Base-by-base conservation (phyloP, 2,329 filamentous ascomycete species). In the Alternaria panax region DNA sequence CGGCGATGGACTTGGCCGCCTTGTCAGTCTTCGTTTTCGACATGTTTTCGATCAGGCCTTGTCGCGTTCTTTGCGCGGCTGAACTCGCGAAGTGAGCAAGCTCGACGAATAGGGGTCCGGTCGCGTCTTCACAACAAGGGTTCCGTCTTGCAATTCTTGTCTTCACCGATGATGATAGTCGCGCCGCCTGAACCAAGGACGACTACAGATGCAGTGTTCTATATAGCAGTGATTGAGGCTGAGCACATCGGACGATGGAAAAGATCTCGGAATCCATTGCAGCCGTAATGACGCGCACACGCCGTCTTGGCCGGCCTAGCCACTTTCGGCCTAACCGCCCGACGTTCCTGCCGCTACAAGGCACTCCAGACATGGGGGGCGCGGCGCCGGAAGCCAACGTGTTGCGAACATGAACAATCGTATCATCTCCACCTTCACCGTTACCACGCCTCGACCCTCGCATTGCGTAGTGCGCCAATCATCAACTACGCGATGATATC, bases 401-500 rank as follows among this genome's bases (percentile, higher is more conserved):
- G 65, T 71, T 63, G 68, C 57, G 56, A 59, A 59, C 43, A 41
- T 22, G 30, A 18, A 43, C 41, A 45, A 54, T 56, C 59, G 41
- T 54, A 53, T 45, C 55, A 54, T 46, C 43, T 46, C 51, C 34
- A 54, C 43, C 51, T 51, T 51, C 51, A 51, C 40, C 51, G 43
- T 56, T 38, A 59, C 57, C 52, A 53, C 51, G 54, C 51, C 48
- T 27, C 38, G 51, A 58, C 54, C 30, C 51, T 59, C 48, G 34
- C 47, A 50, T 58, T 58, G 56, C 46, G 43, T 60, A 45, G 53
- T 41, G 32, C 38, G 59, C 36, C 16, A 42, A 53, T 55, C 18
- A 36, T 55, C 18, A 36, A 22, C 36, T 41, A 61, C 61, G 63
- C 46, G 46, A 76, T 76, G 73, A 70, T 70, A 63, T 61, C 71